These are phyloP conservation scores for Oxyria digyna DNA, from an alignment of 148 eudicot species.

Conservation along the genomic window DNA sequence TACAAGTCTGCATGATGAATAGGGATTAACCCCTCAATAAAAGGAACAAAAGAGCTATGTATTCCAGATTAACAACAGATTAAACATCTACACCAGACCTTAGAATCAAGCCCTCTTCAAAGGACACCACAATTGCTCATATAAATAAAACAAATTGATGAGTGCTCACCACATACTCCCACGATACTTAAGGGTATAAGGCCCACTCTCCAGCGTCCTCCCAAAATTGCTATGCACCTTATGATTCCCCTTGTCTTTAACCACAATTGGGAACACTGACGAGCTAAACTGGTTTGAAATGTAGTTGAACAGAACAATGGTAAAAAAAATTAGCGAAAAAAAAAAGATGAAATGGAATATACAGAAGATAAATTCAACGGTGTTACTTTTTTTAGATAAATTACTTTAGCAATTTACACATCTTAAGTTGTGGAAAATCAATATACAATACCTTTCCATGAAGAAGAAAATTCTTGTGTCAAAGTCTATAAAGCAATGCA, in stretches of 20 bases:
- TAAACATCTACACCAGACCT: neutral
- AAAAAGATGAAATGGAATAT: neutral
- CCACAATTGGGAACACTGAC: conserved; percentile 95
- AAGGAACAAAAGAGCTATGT: too few species aligned
- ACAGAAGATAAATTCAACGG: neutral
- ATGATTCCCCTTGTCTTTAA: conserved; percentile 75
- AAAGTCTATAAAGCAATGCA: neutral
- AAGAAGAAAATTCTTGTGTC: neutral
- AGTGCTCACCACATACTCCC: conserved; percentile 51
- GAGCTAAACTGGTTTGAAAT: conserved; percentile 68
- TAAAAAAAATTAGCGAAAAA: conserved; percentile 4
- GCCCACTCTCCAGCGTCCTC: conserved; percentile 35
- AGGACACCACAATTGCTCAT: neutral
- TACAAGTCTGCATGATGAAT: too few species aligned
- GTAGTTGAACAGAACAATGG: conserved; percentile 7
- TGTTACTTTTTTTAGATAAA: neutral
- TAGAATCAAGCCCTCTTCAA: neutral
- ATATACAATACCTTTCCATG: neutral
- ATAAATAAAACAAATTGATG: neutral
- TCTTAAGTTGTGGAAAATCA: neutral
- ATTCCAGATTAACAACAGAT: neutral
- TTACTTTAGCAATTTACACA: neutral
- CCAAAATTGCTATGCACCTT: conserved; percentile 44
- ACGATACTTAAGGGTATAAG: conserved; percentile 34
- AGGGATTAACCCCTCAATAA: too few species aligned